These are phyloP conservation scores for Pythium plurisporium DNA, from an alignment of 352 stramenopile genomes.

Conservation along the genomic window DNA sequence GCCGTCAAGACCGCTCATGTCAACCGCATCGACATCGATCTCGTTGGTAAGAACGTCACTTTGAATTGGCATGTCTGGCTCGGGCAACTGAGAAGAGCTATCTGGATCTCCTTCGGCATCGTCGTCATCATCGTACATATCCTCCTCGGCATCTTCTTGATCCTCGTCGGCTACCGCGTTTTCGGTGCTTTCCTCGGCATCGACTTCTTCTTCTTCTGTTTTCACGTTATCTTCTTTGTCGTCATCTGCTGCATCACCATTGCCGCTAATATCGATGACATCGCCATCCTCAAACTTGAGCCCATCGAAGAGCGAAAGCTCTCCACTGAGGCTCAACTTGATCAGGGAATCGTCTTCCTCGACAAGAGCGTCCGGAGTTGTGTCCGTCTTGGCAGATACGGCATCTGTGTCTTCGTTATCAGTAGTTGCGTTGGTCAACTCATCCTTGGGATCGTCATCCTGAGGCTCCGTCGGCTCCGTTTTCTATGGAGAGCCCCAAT, in stretches of 20 bases:
- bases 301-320: constrained; percentile 82
- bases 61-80: constrained; percentile 9
- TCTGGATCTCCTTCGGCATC: constrained; percentile 12
- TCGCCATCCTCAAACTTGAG: constrained; percentile 84
- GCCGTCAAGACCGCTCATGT: constrained; percentile 5
- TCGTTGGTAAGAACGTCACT: not conserved
- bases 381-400: constrained; percentile 12
- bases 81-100: not conserved
- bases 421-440: constrained; percentile 5
- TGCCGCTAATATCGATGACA: constrained; percentile 70
- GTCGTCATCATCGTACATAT: constrained; percentile 63
- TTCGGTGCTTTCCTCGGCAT: constrained; percentile 10
- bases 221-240: constrained; percentile 34
- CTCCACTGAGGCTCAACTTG: constrained; percentile 69
- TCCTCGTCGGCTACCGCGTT: constrained; percentile 19
- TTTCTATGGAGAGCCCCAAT: constrained; percentile 1
- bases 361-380: not conserved
- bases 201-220: constrained; percentile 20
- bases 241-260: constrained; percentile 24
- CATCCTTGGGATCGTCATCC: constrained; percentile 13
- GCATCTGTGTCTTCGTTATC: constrained; percentile 20
- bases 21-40: constrained; percentile 1
- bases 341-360: constrained; percentile 66
- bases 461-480: too few species aligned
- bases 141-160: constrained; percentile 19